phyloP scores from a whole-genome alignment of 306 rosid species.

The Albizia julibrissin region DNA sequence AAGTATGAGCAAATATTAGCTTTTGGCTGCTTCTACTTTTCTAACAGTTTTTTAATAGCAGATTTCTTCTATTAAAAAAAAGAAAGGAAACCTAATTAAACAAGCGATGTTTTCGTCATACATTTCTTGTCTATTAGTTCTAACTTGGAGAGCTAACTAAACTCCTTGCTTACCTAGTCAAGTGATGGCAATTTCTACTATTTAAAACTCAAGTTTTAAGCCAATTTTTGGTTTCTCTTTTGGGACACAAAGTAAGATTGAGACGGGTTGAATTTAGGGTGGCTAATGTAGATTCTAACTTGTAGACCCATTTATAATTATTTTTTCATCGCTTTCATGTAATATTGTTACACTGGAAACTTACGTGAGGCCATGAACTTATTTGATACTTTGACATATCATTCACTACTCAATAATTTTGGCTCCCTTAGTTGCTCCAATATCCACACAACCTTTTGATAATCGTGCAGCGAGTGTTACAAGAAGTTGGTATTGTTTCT shows the following conservation, averaged over 20 bases:
- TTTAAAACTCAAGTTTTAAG: not conserved
- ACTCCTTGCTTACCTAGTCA: not conserved
- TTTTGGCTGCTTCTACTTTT: too few relatives aligned
- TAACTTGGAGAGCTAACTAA: not conserved
- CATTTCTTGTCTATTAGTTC: not conserved
- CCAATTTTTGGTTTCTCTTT: too few relatives aligned
- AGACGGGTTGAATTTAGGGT: not conserved
- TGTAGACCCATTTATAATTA: too few relatives aligned
- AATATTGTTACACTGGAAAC: not conserved
- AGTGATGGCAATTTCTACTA: not conserved
- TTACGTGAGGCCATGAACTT: too few relatives aligned
- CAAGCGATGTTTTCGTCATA: too few relatives aligned
- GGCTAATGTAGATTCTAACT: too few relatives aligned
- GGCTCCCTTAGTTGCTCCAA: not conserved
- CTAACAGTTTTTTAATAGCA: too few relatives aligned
- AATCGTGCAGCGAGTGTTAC: slow-evolving; percentile 70
- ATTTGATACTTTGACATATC: not conserved
- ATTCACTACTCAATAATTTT: not conserved
- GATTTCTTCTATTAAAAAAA: too few relatives aligned
- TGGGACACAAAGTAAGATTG: not conserved
- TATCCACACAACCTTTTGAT: slow-evolving; percentile 21
- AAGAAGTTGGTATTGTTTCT: slow-evolving; percentile 80
- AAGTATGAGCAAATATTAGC: too few relatives aligned
- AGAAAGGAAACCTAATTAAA: too few relatives aligned
- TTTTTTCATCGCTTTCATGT: too few relatives aligned